These are phyloP conservation scores for Kodamaea neixiangensis DNA, from an alignment of 805 yeast species.

Conservation along the genomic window DNA sequence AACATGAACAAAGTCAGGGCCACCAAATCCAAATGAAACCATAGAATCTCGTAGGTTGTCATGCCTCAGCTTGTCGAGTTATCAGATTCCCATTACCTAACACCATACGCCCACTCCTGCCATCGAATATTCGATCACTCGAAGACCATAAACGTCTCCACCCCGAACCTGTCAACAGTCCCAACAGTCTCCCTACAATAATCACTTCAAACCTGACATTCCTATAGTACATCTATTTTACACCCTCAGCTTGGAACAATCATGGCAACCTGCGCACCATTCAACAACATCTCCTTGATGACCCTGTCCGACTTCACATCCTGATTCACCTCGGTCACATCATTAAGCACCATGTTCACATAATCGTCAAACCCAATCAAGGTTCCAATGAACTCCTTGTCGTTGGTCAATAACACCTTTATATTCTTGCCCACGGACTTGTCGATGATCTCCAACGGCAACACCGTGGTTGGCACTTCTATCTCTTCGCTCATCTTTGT, in stretches of 20 bases:
- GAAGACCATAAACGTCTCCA: too few species aligned
- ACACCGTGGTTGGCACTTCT: constrained; percentile 22
- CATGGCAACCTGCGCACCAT: constrained; percentile 75
- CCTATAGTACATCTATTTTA: background rate
- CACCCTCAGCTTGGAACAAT: constrained; percentile 24
- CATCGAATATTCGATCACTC: too few species aligned
- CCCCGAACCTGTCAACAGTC: too few species aligned
- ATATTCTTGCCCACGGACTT: constrained; percentile 80
- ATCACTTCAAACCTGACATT: background rate
- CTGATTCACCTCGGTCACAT: constrained; percentile 63
- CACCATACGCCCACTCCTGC: too few species aligned
- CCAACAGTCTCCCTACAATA: too few species aligned
- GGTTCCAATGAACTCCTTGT: constrained; percentile 84
- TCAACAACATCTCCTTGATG: constrained; percentile 60
- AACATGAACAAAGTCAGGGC: too few species aligned
- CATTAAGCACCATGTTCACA: constrained; percentile 85
- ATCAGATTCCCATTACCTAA: too few species aligned
- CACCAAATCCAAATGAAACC: too few species aligned
- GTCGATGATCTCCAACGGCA: constrained; percentile 87
- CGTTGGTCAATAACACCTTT: constrained; percentile 63
- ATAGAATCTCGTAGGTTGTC: too few species aligned
- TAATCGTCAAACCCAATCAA: constrained; percentile 93
- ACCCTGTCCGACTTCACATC: constrained; percentile 48
- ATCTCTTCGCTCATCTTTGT: constrained; percentile 11
- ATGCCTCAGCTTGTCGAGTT: too few species aligned